Percentiles rank a stretch among this genome's conserved stretches.
These are phyloP conservation scores for Phascolomyces articulosus DNA, from an alignment of 371 early-diverging fungal genomes.

Conservation along the genomic window DNA sequence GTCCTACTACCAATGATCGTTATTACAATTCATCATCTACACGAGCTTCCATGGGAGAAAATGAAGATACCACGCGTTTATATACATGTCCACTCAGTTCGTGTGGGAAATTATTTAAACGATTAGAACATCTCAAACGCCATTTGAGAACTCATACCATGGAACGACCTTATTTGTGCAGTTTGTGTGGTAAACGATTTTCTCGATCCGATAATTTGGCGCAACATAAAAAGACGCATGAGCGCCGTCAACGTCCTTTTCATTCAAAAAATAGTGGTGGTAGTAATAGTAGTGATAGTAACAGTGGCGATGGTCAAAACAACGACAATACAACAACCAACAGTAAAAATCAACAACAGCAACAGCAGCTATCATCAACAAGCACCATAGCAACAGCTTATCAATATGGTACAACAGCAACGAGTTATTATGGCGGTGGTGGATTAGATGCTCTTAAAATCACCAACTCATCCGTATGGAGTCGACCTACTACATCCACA, in stretches of 20 bases:
- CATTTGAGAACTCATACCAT: slow-evolving; percentile 65
- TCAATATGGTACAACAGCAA: slow-evolving; percentile 2
- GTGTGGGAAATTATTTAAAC: slow-evolving; percentile 80
- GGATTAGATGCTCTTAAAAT: neutral
- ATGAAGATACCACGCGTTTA: slow-evolving; percentile 10
- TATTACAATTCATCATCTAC: no score
- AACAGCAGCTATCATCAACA: neutral
- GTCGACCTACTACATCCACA: no score
- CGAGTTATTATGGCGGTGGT: neutral
- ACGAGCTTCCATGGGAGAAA: no score
- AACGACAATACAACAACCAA: neutral
- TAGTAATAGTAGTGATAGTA: neutral
- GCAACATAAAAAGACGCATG: slow-evolving; percentile 84
- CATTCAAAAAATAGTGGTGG: slow-evolving; percentile 4
- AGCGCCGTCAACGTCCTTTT: slow-evolving; percentile 21
- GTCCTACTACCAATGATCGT: no score
- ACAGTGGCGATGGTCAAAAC: neutral
- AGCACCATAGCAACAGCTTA: neutral
- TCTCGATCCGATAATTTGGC: slow-evolving; percentile 83
- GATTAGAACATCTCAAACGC: slow-evolving; percentile 81
- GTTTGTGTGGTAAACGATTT: slow-evolving; percentile 79
- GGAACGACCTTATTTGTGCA: slow-evolving; percentile 72
- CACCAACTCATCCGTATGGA: neutral
- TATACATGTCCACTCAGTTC: slow-evolving; percentile 25
- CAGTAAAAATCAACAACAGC: neutral